These are phyloP conservation scores for Phialophora macrospora DNA, from an alignment of 2,329 filamentous ascomycete species.

Conservation along the genomic window DNA sequence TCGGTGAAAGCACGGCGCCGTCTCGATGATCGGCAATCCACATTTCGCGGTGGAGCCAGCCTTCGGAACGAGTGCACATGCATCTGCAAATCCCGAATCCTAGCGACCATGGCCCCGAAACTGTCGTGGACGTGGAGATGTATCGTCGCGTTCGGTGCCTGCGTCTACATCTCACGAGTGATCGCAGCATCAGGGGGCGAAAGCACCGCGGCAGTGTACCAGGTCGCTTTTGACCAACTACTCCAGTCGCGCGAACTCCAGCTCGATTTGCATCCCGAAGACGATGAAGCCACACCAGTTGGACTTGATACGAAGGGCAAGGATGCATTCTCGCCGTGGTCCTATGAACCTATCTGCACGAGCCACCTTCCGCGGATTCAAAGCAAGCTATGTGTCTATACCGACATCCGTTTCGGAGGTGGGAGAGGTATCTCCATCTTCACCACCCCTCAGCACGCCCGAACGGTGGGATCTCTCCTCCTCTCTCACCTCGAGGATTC, in stretches of 20 bases:
- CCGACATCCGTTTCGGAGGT: slow-evolving; percentile 8
- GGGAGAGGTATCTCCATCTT: slow-evolving; percentile 30
- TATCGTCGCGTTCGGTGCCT: background rate
- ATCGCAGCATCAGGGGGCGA: background rate
- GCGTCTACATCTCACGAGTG: background rate
- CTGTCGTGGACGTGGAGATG: background rate
- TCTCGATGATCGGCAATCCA: background rate
- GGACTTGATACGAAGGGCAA: background rate
- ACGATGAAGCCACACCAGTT: background rate
- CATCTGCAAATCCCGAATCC: background rate
- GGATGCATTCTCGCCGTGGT: slow-evolving; percentile 18
- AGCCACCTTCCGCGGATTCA: slow-evolving; percentile 12
- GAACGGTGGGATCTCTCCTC: background rate
- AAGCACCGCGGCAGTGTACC: background rate
- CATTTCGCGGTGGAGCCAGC: background rate
- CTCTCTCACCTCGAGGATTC: background rate
- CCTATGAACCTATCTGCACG: slow-evolving; percentile 26
- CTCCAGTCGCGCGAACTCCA: slow-evolving; percentile 20
- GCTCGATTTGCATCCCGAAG: slow-evolving; percentile 10
- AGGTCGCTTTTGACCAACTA: slow-evolving; percentile 16
- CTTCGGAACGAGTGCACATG: background rate
- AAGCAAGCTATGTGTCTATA: slow-evolving; percentile 32
- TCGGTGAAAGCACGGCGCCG: background rate
- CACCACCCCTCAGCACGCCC: slow-evolving; percentile 27
- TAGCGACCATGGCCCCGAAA: background rate